Base-by-base conservation (phyloP, 257 asterid species). In the Scutellaria baicalensis region DNA sequence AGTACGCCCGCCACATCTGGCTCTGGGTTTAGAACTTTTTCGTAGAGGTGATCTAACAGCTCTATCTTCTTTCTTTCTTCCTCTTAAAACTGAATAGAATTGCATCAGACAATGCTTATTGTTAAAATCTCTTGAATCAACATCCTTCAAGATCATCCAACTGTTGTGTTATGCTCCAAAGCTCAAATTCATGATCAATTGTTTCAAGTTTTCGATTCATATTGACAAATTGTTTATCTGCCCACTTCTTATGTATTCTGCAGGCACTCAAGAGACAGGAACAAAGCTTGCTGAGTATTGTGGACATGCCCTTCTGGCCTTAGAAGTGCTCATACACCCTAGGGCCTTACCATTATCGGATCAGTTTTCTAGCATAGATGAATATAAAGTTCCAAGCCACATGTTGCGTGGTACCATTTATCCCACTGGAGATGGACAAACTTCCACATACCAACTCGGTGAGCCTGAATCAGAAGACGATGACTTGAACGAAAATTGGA, bases 261-360 rank as follows among this genome's bases (percentile, higher is more conserved):
- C 79, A 88, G 97, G 98, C 71, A 68, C 52, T 63, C 87, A 44
- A 78, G 90, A 79, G 75, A 71, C 82, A 8, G 87, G 90, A 68
- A 87, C 95, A 31, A 83, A 66, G 57, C 75, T 87, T 49, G 84
- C 87, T 1, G 91, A 81, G 42, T 81, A 51, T 71, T 93, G 96
- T 64, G 70, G 83, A 51, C 86, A 75, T 44, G 96, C 98, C 14
- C 80, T 89, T 73, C 80, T 85, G 80, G 68, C 90, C 62, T 72
- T 92, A 80, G 93, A 90, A 78, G 90, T 84, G 77, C 85, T 92
- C 78, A 78, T 85, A 70, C 97, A 88, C 80, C 97, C 91, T 8
- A 79, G 96, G 77, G 80, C 83, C 64, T 88, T 82, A 47, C 90
- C 98, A 17, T 31, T 78, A 60, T 16, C 70, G 69, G 89, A 87